These are phyloP conservation scores for Penicillium simplicissimum DNA, from an alignment of 495 filamentous ascomycete genomes.

Conservation along the genomic window DNA sequence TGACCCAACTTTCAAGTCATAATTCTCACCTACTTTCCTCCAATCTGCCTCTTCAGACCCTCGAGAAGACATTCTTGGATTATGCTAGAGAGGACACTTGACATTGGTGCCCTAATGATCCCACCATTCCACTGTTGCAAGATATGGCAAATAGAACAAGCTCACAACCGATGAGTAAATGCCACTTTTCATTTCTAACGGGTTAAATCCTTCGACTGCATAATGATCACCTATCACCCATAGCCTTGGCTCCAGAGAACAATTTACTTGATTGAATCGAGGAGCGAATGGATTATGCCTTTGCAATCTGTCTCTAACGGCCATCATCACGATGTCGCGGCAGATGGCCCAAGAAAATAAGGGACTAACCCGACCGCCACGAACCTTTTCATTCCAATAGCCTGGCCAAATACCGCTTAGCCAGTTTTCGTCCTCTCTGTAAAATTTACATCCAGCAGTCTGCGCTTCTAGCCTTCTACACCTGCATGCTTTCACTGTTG, in stretches of 20 bases:
- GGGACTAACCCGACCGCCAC: neutral
- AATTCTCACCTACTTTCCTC: neutral
- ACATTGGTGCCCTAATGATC: neutral
- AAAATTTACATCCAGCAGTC: neutral
- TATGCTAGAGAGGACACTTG: neutral
- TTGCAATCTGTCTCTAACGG: constrained; percentile 1
- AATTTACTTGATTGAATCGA: neutral
- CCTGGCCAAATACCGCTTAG: neutral
- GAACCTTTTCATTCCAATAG: neutral
- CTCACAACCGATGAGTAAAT: neutral
- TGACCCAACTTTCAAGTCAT: neutral
- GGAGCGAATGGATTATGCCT: neutral
- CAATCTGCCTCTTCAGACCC: neutral
- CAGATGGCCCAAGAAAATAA: neutral
- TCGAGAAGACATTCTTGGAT: neutral
- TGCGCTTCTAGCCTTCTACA: neutral
- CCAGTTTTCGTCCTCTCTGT: neutral
- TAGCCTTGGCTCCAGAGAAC: neutral
- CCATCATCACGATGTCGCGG: neutral
- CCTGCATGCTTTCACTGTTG: neutral
- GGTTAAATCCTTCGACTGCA: neutral
- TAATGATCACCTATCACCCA: neutral
- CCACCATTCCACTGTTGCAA: neutral
- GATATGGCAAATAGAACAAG: neutral
- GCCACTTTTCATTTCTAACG: neutral